These are phyloP conservation scores for Chaetomium olivaceum DNA, from an alignment of 2,329 filamentous ascomycete species.

Conservation along the genomic window DNA sequence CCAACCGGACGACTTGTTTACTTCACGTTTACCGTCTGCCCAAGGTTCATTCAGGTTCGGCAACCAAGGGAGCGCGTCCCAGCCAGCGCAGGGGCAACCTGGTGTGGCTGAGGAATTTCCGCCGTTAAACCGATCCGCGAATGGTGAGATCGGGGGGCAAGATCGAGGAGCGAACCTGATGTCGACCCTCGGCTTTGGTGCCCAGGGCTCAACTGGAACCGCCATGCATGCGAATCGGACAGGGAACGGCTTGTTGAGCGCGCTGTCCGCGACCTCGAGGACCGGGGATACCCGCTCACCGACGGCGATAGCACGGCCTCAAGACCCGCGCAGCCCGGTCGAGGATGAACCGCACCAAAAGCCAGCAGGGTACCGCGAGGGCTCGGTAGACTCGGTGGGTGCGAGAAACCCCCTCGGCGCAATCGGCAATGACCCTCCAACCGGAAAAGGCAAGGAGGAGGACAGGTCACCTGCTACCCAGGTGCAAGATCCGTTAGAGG, in stretches of 20 bases:
- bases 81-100: conserved; percentile 50
- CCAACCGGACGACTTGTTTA: conserved; percentile 52
- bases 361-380: conserved; percentile 47
- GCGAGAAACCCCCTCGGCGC: conserved; percentile 47
- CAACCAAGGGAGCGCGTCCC: conserved; percentile 46
- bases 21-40: conserved; percentile 40
- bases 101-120: conserved; percentile 62
- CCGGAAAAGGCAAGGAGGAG: conserved; percentile 46
- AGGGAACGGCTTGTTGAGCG: conserved; percentile 64
- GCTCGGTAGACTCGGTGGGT: conserved; percentile 43
- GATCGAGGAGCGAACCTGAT: conserved; percentile 55
- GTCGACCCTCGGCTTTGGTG: conserved; percentile 55
- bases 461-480: conserved; percentile 44
- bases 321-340: conserved; percentile 45
- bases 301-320: conserved; percentile 43
- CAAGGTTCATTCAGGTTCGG: conserved; percentile 58
- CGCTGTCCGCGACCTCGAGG: conserved; percentile 60
- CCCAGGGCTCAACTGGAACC: conserved; percentile 45
- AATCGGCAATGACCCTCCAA: conserved; percentile 48
- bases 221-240: conserved; percentile 46
- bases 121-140: conserved; percentile 58
- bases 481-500: conserved; percentile 58
- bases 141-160: conserved; percentile 56
- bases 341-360: conserved; percentile 52
- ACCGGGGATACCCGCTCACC: conserved; percentile 53